Conservation (phyloP, 2,329 filamentous ascomycete species). For the Colletotrichum filicis region DNA sequence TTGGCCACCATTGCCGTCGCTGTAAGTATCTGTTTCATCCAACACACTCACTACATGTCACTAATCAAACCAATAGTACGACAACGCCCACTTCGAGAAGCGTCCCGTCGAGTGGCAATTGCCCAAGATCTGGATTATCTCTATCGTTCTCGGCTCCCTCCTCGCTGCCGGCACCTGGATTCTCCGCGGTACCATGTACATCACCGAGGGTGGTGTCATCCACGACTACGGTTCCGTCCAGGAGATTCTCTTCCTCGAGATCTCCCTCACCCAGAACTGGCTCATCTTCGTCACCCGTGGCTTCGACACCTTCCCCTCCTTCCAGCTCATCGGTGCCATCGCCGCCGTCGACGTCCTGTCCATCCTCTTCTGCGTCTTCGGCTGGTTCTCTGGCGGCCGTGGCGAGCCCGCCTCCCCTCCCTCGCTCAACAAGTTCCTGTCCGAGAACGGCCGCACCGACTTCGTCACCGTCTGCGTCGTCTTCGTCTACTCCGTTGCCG, state of each 20-base stretch:
- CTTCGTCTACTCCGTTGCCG: conserved; percentile 74
- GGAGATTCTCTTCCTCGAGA: conserved; percentile 79
- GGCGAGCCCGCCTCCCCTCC: conserved; percentile 46
- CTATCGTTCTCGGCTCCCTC: conserved; percentile 73
- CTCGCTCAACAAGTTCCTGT: conserved; percentile 45
- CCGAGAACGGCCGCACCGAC: conserved; percentile 54
- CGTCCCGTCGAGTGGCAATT: conserved; percentile 84
- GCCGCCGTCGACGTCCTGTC: conserved; percentile 77
- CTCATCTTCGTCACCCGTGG: conserved; percentile 82
- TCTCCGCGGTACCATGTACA: conserved; percentile 76
- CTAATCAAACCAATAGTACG: conserved; percentile 57
- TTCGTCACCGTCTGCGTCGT: conserved; percentile 72
- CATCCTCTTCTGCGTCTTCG: conserved; percentile 80
- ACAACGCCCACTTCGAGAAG: conserved; percentile 80
- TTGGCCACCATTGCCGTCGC: conserved; percentile 82
- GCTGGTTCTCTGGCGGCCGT: conserved; percentile 71
- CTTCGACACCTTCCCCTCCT: conserved; percentile 78
- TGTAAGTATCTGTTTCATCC: conserved; percentile 7
- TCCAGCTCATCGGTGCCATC: conserved; percentile 79
- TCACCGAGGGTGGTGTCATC: conserved; percentile 77
- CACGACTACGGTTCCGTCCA: conserved; percentile 80
- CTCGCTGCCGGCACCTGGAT: conserved; percentile 80
- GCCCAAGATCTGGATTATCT: conserved; percentile 85
- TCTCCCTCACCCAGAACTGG: conserved; percentile 81
- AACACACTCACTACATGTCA: not conserved